Evolutionary conservation across 352 stramenopile species (phyloP).

Genomic region (Pythium rishiriense): DNA sequence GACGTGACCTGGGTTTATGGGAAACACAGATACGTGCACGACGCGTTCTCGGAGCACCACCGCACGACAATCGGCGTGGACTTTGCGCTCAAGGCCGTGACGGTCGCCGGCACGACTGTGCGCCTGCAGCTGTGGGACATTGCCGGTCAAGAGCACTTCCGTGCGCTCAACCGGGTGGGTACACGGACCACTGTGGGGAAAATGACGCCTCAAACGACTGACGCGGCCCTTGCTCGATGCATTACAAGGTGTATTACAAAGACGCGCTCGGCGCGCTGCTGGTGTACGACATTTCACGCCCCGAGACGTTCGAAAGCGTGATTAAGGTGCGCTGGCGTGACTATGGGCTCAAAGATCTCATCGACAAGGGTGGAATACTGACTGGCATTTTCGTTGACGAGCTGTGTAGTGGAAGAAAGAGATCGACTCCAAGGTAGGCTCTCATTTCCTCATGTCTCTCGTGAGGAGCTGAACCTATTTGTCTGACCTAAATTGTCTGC

Average conservation of each 20-base stretch:
- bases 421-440: slow-evolving; percentile 90
- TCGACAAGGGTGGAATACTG: not conserved
- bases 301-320: slow-evolving; percentile 90
- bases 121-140: slow-evolving; percentile 95
- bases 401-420: slow-evolving; percentile 91
- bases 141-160: slow-evolving; percentile 92
- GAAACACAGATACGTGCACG: slow-evolving; percentile 79
- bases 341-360: not conserved
- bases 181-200: not conserved
- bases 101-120: slow-evolving; percentile 83
- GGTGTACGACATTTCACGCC: slow-evolving; percentile 93
- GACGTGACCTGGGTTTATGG: not conserved
- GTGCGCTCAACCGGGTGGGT: slow-evolving; percentile 85
- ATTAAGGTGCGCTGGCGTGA: slow-evolving; percentile 49
- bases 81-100: slow-evolving; percentile 91
- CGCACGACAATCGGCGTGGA: slow-evolving; percentile 93
- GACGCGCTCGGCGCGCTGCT: slow-evolving; percentile 89
- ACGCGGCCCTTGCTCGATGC: not conserved
- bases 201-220: not conserved
- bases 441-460: not conserved
- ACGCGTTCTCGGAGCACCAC: slow-evolving; percentile 92
- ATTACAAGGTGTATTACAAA: slow-evolving; percentile 89
- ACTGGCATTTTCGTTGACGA: slow-evolving; percentile 1
- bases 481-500: not conserved
- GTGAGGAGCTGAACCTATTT: not conserved